Evolutionary conservation across 495 filamentous ascomycete species (phyloP).

Genomic region (Aspergillus conjunctus): DNA sequence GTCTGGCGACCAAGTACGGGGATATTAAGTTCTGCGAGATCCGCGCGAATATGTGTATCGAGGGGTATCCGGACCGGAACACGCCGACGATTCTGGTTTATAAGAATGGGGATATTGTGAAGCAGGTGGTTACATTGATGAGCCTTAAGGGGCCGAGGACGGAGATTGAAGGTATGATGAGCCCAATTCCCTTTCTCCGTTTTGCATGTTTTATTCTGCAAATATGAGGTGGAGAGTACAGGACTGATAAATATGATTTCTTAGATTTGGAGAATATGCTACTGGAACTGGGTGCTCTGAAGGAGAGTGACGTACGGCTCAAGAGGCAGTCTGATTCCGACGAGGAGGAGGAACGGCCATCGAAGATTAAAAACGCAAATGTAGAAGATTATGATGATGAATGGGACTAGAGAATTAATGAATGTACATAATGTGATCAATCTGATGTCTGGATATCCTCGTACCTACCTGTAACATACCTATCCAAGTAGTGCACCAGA

Average conservation of each 20-base stretch:
- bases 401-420: constrained; percentile 60
- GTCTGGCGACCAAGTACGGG: constrained; percentile 78
- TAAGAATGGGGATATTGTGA: constrained; percentile 85
- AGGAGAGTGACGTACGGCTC: constrained; percentile 75
- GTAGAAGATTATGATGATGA: constrained; percentile 60
- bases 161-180: constrained; percentile 57
- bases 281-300: constrained; percentile 78
- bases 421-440: not conserved
- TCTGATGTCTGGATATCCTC: no score
- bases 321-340: constrained; percentile 61
- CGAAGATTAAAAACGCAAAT: constrained; percentile 41
- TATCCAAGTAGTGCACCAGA: no score
- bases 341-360: constrained; percentile 48
- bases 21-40: constrained; percentile 99
- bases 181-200: not conserved
- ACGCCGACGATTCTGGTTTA: constrained; percentile 95
- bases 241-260: no score
- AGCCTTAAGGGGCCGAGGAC: constrained; percentile 74
- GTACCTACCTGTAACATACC: no score
- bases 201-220: not conserved
- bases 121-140: constrained; percentile 82
- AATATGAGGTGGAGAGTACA: not conserved
- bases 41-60: constrained; percentile 87
- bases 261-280: constrained; percentile 72
- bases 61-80: constrained; percentile 92